Evolutionary conservation across 2,329 filamentous ascomycete species (phyloP).

Genomic region (Alternaria angustiovoidea): DNA sequence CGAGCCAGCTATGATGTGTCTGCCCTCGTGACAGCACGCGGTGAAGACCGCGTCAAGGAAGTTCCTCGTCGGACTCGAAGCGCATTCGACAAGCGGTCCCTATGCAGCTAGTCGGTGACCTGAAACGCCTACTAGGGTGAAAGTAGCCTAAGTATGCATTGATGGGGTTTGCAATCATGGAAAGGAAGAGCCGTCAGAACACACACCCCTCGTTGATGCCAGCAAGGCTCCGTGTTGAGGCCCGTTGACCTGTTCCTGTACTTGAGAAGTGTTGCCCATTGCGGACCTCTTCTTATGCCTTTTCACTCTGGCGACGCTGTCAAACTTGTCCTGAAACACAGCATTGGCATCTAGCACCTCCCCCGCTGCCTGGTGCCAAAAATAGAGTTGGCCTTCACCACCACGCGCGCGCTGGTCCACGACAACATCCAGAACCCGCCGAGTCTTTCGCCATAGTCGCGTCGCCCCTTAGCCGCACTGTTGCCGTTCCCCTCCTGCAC

Average conservation of each 20-base stretch:
- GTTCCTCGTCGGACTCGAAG: slow-evolving; percentile 8
- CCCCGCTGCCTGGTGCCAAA: slow-evolving; percentile 35
- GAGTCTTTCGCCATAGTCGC: slow-evolving; percentile 18
- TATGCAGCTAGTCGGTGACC: slow-evolving; percentile 9
- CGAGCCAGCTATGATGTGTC: slow-evolving; percentile 5
- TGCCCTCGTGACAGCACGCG: slow-evolving; percentile 12
- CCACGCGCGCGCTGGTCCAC: slow-evolving; percentile 25
- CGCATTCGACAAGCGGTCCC: slow-evolving; percentile 5
- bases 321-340: slow-evolving; percentile 37
- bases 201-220: slow-evolving; percentile 26
- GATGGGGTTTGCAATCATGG: slow-evolving; percentile 22
- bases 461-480: slow-evolving; percentile 13
- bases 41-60: slow-evolving; percentile 13
- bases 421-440: slow-evolving; percentile 8
- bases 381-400: slow-evolving; percentile 35
- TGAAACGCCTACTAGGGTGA: slow-evolving; percentile 30
- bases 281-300: slow-evolving; percentile 2
- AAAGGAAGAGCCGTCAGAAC: slow-evolving; percentile 27
- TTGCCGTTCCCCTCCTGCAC: slow-evolving; percentile 15
- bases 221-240: slow-evolving; percentile 16
- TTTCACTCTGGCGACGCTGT: slow-evolving; percentile 22
- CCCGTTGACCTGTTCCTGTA: slow-evolving; percentile 2
- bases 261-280: slow-evolving; percentile 2
- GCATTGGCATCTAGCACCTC: slow-evolving; percentile 36
- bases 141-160: slow-evolving; percentile 27